Conservation (phyloP, 2,329 filamentous ascomycete genomes). For the Truncatella angustata region DNA sequence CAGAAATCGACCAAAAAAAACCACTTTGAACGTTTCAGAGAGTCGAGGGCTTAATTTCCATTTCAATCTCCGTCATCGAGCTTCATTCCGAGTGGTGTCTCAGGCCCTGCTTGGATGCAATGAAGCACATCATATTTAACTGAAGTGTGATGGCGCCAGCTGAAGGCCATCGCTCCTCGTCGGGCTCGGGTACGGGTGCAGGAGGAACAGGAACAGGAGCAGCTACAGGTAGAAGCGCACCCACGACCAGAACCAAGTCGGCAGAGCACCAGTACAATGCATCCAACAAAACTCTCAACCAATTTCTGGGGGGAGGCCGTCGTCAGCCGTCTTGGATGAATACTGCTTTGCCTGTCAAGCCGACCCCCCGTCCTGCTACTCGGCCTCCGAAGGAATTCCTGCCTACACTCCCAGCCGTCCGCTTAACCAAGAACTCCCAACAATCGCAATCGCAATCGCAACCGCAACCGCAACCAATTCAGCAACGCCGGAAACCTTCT, state of each 20-base stretch:
- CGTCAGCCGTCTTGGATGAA: slow-evolving; percentile 33
- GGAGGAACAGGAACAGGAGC: too few relatives aligned
- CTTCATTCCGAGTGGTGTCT: not conserved
- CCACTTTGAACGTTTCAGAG: too few relatives aligned
- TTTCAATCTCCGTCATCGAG: not conserved
- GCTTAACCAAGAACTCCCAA: slow-evolving; percentile 11
- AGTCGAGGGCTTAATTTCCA: not conserved
- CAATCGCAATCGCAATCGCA: slow-evolving; percentile 9
- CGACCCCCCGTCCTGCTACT: slow-evolving; percentile 24
- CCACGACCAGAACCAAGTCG: slow-evolving; percentile 9
- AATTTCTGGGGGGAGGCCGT: slow-evolving; percentile 36
- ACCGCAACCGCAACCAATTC: too few relatives aligned
- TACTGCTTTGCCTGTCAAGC: slow-evolving; percentile 26
- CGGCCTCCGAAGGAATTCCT: slow-evolving; percentile 10
- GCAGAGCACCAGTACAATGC: slow-evolving; percentile 30
- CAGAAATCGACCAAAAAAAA: too few relatives aligned
- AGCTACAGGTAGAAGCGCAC: slow-evolving; percentile 11
- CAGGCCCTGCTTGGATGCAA: slow-evolving; percentile 2
- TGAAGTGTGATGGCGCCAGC: slow-evolving; percentile 12
- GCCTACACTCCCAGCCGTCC: not conserved
- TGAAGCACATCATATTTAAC: too few relatives aligned
- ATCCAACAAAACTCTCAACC: slow-evolving; percentile 40
- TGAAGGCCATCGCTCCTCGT: slow-evolving; percentile 4
- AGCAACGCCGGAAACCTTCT: not conserved
- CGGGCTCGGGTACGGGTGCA: too few relatives aligned